Evolutionary conservation across 78 protist genomes (phyloP).

Genomic region (Dictyostelium firmibasis): DNA sequence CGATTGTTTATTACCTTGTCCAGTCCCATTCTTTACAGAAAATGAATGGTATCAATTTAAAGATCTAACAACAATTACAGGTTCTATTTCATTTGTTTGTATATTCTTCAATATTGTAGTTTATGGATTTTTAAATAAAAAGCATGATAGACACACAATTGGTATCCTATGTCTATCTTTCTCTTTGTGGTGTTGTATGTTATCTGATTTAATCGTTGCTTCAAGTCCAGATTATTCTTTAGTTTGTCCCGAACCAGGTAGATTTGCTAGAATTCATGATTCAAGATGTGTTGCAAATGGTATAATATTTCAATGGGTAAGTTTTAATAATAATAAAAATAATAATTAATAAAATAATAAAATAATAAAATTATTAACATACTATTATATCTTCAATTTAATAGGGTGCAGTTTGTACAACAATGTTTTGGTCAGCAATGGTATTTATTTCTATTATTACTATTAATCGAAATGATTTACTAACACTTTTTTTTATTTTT

Average conservation of each 20-base stretch:
- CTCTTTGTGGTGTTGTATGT: conserved; percentile 18
- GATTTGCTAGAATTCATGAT: conserved; percentile 42
- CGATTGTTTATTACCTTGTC: conserved; percentile 55
- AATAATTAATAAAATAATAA: neutral
- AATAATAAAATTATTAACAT: no score
- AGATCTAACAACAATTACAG: neutral
- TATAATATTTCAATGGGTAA: conserved; percentile 39
- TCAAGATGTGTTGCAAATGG: conserved; percentile 53
- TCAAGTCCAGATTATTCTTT: conserved; percentile 4
- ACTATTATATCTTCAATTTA: no score
- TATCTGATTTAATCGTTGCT: conserved; percentile 19
- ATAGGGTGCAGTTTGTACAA: conserved; percentile 43
- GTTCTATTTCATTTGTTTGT: conserved; percentile 28
- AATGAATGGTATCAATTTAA: conserved; percentile 9
- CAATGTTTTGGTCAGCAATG: conserved; percentile 50
- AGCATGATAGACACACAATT: conserved; percentile 53
- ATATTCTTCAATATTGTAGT: conserved; percentile 28
- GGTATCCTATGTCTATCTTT: conserved; percentile 33
- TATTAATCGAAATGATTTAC: neutral
- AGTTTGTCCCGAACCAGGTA: conserved; percentile 62
- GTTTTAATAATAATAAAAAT: neutral
- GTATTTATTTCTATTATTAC: neutral
- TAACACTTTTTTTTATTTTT: no score
- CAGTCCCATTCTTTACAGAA: conserved; percentile 17
- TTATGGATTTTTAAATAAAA: conserved; percentile 42